Evolutionary conservation across 2,329 filamentous ascomycete genomes (phyloP), one percentile per base, ranked within the genome.

Genomic region (Xylaria sp.): DNA sequence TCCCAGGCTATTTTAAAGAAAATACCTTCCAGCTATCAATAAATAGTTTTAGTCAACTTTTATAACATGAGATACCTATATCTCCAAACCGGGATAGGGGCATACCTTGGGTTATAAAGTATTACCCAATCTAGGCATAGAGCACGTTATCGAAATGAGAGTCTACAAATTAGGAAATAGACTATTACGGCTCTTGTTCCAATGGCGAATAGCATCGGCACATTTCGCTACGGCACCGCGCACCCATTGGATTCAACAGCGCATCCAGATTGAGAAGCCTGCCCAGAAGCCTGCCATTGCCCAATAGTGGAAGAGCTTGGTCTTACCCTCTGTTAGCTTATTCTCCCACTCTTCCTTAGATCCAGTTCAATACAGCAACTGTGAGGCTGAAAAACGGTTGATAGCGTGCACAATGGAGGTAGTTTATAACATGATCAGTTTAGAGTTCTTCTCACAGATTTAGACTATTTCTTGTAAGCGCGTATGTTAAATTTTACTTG

Each of bases 91-190:
- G 55, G 9, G 43, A 36, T 28, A 61, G 56, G 57, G 57, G 57
- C 51, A 54, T 7, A 52, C 33, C 7, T 48, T 15, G 23, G 41
- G 13, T 6, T n/a, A 2, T 18, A 28, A 31, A 15, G n/a, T 15
- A 28, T 52, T 13, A 52, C 12, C 18, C 33, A n/a, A 12, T 15
- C 25, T 9, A 54, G 12, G 15, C 15, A 33, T n/a, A 6, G 41
- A 18, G 41, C 41, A 46, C 13, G 18, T 9, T 41, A 61, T 61
- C 57, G 49, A 66, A 66, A 66, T 56, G 57, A 60, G 39, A 46
- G 28, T 25, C 23, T 59, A n/a, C 41, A 10, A 41, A 36, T 56
- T 39, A 49, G 49, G 57, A 61, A 61, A 61, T 49, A 51, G 25
- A 41, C 20, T 43, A 39, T 25, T 28, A 36, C 48, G 25, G 23